Evolutionary conservation across 2,329 filamentous ascomycete genomes (phyloP), one percentile per base, ranked within the genome.

Genomic region (Incumbomyces lentus): DNA sequence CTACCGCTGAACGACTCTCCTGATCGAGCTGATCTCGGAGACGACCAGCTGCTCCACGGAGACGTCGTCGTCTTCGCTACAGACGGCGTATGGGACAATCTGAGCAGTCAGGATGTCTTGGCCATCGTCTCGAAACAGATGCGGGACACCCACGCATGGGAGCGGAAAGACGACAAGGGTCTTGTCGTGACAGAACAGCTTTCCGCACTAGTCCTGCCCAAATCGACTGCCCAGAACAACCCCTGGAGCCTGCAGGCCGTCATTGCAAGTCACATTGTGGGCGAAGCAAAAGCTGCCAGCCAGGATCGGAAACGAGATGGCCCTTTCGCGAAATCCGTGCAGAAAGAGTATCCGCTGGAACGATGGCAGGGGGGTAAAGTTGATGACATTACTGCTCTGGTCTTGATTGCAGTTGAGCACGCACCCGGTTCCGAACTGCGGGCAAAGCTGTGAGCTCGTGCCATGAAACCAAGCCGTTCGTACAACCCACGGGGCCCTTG

Each of bases 31-130:
- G 84, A 86, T 60, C 76, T 93, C 22, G 83, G 82, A 13, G 80
- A 80, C 49, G 81, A 93, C 62, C 66, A 71, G 35, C 75, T 96
- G 46, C 81, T 84, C 53, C 88, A 96, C 63, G 92, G 92, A 16
- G 92, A 98, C 62, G 83, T 98, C 1, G 71, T 96, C n/a, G 68
- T 98, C 14, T 84, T 98, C 55, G 92, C 88, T 1, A 95, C 88
- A 1, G 92, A 98, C 64, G 92, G 92, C 3, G 84, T 96, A 3
- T 92, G 92, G 76, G 92, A 98, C 64, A 98, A 98, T 58, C 73
- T 98, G 29, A 92, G 86, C 60, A 84, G 88, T 58, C 85, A 94
- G 60, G 88, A 98, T 55, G 82, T 93, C 26, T 74, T 98, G 11
- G 78, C 81, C 49, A 79, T 93, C 44, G 81, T 90, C 19, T 90